Percentiles rank a stretch among this genome's conserved stretches.
phyloP scores from a whole-genome alignment of 805 yeast species.

The Myxozyma lipomycoides region DNA sequence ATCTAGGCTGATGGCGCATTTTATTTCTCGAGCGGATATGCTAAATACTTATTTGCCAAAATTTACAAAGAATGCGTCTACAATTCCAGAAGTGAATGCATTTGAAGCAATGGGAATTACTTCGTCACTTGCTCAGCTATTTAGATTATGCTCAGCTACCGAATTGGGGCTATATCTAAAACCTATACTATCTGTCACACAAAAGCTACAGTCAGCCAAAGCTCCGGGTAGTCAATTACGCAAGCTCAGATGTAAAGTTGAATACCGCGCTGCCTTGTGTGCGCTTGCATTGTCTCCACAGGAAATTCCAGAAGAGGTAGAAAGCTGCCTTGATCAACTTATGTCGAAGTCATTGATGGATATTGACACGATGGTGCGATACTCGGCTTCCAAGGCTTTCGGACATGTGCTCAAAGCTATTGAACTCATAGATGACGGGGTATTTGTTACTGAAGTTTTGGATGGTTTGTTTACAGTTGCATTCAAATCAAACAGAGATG shows the following conservation, averaged over 20 bases:
- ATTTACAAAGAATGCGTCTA: slow-evolving; percentile 26
- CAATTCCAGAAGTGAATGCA: neutral
- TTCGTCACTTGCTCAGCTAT: slow-evolving; percentile 12
- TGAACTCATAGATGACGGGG: slow-evolving; percentile 2
- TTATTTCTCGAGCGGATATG: slow-evolving; percentile 50
- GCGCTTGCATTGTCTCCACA: slow-evolving; percentile 21
- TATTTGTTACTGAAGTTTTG: slow-evolving; percentile 11
- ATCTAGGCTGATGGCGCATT: slow-evolving; percentile 49
- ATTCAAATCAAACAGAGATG: slow-evolving; percentile 29
- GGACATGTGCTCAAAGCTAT: slow-evolving; percentile 12
- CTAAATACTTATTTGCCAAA: slow-evolving; percentile 33
- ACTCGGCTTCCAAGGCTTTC: slow-evolving; percentile 58
- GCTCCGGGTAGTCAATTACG: slow-evolving; percentile 9
- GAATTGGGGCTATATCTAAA: slow-evolving; percentile 7
- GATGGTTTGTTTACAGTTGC: slow-evolving; percentile 6
- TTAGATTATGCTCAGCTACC: slow-evolving; percentile 5
- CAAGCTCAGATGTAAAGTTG: slow-evolving; percentile 17
- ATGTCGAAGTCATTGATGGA: slow-evolving; percentile 43
- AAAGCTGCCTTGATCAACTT: slow-evolving; percentile 49
- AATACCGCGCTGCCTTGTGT: slow-evolving; percentile 19
- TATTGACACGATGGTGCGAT: slow-evolving; percentile 55
- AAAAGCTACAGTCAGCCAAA: neutral
- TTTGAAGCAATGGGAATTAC: slow-evolving; percentile 9
- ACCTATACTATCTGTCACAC: neutral
- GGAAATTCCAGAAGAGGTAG: slow-evolving; percentile 42